Conservation (phyloP, 176 grass and related monocot genomes). For the Panicum miliaceum region DNA sequence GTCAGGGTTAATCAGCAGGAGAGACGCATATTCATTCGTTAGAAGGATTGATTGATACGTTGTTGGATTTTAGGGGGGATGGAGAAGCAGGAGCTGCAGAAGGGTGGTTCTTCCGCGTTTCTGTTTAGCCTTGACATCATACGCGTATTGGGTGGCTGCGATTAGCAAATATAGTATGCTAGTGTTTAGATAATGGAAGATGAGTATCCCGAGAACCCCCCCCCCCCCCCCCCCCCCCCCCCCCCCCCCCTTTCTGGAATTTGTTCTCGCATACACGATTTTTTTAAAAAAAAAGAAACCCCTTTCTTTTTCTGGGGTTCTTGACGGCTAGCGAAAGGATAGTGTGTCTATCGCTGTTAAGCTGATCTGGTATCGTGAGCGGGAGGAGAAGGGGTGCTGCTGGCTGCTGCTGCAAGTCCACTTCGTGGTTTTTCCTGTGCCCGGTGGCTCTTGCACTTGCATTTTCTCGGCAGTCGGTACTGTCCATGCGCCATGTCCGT, state of each 20-base stretch:
- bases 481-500: constrained; percentile 21
- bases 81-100: neutral
- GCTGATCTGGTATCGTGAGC: neutral
- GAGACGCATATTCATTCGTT: no score
- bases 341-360: constrained; percentile 2
- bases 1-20: neutral
- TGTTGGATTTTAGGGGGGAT: neutral
- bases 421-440: neutral
- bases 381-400: neutral
- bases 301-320: constrained; percentile 5
- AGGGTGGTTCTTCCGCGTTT: neutral
- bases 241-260: neutral
- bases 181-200: neutral
- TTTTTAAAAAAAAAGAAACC: neutral
- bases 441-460: neutral
- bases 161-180: neutral
- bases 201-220: neutral
- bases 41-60: neutral
- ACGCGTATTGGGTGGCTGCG: neutral
- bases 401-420: no score
- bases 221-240: no score
- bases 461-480: neutral
- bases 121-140: neutral
- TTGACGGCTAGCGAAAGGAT: neutral
- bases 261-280: neutral